A percentile compares a stretch with the other conserved stretches of the same genome.
Evolutionary conservation across 1,139 yeast genomes (phyloP).

Genomic region (Neolecta irregularis): DNA sequence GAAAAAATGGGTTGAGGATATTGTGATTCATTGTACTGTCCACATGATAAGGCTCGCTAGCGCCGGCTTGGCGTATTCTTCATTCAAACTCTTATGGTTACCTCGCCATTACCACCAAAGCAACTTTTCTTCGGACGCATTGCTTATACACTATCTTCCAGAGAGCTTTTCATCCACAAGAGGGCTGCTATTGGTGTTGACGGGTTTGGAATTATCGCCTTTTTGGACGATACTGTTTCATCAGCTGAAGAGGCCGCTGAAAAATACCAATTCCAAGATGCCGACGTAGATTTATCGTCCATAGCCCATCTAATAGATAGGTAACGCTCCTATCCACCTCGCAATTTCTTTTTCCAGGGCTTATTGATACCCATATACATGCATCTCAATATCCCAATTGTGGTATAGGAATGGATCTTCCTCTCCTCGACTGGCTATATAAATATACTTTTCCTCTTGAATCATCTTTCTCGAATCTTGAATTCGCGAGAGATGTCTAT

Average conservation of each 20-base stretch:
- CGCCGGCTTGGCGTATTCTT: no score
- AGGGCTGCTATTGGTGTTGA: not conserved
- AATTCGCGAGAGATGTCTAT: constrained; percentile 47
- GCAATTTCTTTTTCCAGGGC: constrained; percentile 59
- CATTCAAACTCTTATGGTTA: no score
- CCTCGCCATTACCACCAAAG: no score
- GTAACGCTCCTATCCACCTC: constrained; percentile 40
- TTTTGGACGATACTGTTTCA: constrained; percentile 10
- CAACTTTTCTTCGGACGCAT: no score
- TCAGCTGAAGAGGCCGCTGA: constrained; percentile 16
- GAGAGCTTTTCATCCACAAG: no score
- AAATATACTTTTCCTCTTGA: constrained; percentile 84
- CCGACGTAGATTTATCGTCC: constrained; percentile 5
- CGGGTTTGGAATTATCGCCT: not conserved
- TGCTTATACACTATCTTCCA: no score
- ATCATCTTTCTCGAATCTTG: constrained; percentile 36
- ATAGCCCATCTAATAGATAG: not conserved
- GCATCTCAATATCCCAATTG: constrained; percentile 94
- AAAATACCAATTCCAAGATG: constrained; percentile 15
- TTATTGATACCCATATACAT: constrained; percentile 88
- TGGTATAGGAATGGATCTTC: constrained; percentile 77
- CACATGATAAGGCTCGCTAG: no score
- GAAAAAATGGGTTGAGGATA: no score
- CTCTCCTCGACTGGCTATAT: constrained; percentile 75
- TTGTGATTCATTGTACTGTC: no score